These are phyloP conservation scores for Phytophthora ohioensis DNA, from an alignment of 352 stramenopile species.

Conservation along the genomic window DNA sequence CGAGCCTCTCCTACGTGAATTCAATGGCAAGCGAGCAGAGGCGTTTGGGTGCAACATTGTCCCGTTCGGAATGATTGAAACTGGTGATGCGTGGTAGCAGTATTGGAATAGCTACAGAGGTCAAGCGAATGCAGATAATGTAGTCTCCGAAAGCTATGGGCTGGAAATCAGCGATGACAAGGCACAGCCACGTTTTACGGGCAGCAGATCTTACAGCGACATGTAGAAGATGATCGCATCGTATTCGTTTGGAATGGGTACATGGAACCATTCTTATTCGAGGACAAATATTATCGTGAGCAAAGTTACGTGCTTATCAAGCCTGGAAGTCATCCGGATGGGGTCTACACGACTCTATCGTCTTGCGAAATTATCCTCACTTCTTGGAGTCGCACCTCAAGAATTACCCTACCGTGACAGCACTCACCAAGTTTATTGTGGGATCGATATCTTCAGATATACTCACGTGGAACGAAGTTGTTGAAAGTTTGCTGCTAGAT, in stretches of 20 bases:
- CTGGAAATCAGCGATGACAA: conserved; percentile 48
- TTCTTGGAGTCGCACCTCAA: conserved; percentile 35
- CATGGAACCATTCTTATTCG: conserved; percentile 58
- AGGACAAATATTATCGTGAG: conserved; percentile 51
- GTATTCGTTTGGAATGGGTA: conserved; percentile 62
- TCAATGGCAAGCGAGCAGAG: conserved; percentile 7
- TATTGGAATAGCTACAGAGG: conserved; percentile 29
- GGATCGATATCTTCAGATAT: conserved; percentile 42
- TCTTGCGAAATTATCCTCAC: conserved; percentile 54
- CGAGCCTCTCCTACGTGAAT: conserved; percentile 29
- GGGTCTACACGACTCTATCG: conserved; percentile 42
- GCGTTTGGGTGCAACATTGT: conserved; percentile 30
- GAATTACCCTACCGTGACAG: conserved; percentile 31
- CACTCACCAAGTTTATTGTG: conserved; percentile 51
- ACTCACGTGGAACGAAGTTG: conserved; percentile 37
- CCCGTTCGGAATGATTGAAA: conserved; percentile 41
- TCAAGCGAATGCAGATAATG: conserved; percentile 40
- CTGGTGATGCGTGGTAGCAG: conserved; percentile 45
- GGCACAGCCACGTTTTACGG: conserved; percentile 52
- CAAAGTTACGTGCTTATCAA: conserved; percentile 63
- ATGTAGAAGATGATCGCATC: conserved; percentile 54
- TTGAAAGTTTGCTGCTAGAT: conserved; percentile 46
- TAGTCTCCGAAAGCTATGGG: conserved; percentile 58
- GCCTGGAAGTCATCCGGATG: conserved; percentile 20
- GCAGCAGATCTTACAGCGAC: conserved; percentile 56